Conservation (phyloP, 352 stramenopile species). For the Phytophthora boehmeriae region DNA sequence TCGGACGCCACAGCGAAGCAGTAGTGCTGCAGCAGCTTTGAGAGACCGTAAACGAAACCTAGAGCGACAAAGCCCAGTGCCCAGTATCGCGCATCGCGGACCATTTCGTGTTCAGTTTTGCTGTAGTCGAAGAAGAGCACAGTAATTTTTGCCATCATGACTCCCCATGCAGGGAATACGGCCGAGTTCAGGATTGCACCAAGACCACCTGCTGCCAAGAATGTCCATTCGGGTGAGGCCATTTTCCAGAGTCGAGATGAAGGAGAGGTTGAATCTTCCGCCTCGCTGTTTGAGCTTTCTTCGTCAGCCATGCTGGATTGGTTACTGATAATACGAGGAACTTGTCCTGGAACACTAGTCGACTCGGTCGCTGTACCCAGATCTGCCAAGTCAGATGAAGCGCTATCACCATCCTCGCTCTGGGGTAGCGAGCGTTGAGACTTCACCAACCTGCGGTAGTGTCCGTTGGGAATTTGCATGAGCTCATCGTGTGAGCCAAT, state of each 20-base stretch:
- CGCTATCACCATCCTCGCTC: background rate
- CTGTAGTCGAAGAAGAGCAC: conserved; percentile 43
- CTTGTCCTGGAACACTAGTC: no score
- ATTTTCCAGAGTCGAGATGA: conserved; percentile 53
- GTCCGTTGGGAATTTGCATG: conserved; percentile 31
- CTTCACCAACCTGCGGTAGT: conserved; percentile 15
- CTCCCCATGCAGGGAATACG: conserved; percentile 47
- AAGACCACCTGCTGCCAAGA: conserved; percentile 21
- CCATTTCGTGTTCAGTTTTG: conserved; percentile 29
- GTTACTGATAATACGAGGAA: no score
- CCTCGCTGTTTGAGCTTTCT: background rate
- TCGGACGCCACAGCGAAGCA: conserved; percentile 44
- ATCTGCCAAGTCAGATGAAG: background rate
- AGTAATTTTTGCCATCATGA: conserved; percentile 46
- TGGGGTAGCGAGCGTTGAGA: background rate
- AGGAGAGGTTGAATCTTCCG: background rate
- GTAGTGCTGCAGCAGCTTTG: conserved; percentile 36
- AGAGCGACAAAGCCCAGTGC: conserved; percentile 38
- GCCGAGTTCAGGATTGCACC: conserved; percentile 37
- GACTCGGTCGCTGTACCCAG: no score
- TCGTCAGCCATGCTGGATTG: background rate
- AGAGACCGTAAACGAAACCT: conserved; percentile 33
- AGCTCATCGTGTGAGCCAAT: conserved; percentile 71
- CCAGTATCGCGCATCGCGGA: conserved; percentile 32
- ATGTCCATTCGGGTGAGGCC: conserved; percentile 30